These are phyloP conservation scores for Nemania sp. DNA, from an alignment of 2,329 filamentous ascomycete genomes.

Conservation along the genomic window DNA sequence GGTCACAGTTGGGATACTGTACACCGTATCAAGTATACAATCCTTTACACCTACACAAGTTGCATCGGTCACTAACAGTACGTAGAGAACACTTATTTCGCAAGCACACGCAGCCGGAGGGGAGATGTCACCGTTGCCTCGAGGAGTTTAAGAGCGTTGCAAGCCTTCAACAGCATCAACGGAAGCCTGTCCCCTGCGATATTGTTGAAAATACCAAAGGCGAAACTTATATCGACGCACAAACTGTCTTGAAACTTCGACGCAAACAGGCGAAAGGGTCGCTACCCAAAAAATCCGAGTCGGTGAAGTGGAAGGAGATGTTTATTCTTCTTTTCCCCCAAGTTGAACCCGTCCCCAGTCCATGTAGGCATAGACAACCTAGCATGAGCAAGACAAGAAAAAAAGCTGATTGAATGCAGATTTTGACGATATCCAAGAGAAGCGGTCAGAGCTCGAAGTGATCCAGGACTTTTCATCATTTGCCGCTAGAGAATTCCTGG, in stretches of 20 bases:
- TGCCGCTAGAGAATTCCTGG: background rate
- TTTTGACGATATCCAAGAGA: background rate
- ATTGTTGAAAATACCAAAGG: background rate
- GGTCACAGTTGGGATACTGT: conserved; percentile 2
- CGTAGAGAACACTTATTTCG: conserved; percentile 1
- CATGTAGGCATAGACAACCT: background rate
- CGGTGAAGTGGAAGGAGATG: conserved; percentile 3
- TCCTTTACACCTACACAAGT: background rate
- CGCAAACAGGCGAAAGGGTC: background rate
- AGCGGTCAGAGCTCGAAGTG: background rate
- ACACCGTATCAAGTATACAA: conserved; percentile 2
- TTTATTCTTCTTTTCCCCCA: background rate
- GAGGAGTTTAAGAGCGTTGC: background rate
- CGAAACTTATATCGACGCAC: background rate
- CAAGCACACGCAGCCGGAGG: background rate
- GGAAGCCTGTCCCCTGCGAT: background rate
- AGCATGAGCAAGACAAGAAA: background rate
- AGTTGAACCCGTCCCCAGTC: background rate
- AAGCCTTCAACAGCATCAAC: background rate
- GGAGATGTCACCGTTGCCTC: background rate
- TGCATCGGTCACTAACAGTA: background rate
- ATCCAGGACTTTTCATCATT: conserved; percentile 8
- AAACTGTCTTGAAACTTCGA: background rate
- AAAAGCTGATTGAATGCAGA: background rate
- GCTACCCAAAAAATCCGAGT: background rate